Conservation (phyloP, 768 basidiomycete genomes). For the Lanmaoa pseudosensibilis region DNA sequence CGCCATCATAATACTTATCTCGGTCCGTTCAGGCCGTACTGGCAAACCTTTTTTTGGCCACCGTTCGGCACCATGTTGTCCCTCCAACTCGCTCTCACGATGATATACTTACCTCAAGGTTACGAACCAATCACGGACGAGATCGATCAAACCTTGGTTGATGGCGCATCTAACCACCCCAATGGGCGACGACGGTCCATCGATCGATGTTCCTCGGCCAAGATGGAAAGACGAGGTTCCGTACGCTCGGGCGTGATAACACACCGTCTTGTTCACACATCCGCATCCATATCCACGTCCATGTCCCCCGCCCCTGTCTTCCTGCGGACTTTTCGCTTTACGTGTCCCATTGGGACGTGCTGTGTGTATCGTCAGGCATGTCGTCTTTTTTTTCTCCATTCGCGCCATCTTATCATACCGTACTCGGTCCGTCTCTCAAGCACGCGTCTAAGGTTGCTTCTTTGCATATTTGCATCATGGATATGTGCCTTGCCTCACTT, state of each 20-base stretch:
- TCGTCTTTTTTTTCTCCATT: not conserved
- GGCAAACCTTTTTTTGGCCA: slow-evolving; percentile 4
- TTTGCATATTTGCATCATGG: not conserved
- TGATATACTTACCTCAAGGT: not conserved
- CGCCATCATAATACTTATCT: slow-evolving; percentile 15
- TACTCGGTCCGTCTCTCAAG: not conserved
- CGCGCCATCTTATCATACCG: not conserved
- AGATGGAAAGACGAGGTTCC: slow-evolving; percentile 9
- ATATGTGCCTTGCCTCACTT: not conserved
- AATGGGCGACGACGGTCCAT: slow-evolving; percentile 5
- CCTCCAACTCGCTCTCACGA: slow-evolving; percentile 17
- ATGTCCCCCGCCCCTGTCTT: not conserved
- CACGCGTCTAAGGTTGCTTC: not conserved
- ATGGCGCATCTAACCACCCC: slow-evolving; percentile 1
- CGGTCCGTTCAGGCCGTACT: not conserved
- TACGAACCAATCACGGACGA: slow-evolving; percentile 7
- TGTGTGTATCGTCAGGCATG: not conserved
- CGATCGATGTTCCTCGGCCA: slow-evolving; percentile 1
- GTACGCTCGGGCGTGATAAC: not conserved
- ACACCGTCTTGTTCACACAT: not conserved
- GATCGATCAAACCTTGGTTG: slow-evolving; percentile 22
- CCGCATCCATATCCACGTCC: not conserved
- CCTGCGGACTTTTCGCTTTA: not conserved
- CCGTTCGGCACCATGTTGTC: slow-evolving; percentile 7
- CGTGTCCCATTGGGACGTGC: not conserved